Evolutionary conservation across 306 rosid species (phyloP).

Genomic region (Casuarina glauca): DNA sequence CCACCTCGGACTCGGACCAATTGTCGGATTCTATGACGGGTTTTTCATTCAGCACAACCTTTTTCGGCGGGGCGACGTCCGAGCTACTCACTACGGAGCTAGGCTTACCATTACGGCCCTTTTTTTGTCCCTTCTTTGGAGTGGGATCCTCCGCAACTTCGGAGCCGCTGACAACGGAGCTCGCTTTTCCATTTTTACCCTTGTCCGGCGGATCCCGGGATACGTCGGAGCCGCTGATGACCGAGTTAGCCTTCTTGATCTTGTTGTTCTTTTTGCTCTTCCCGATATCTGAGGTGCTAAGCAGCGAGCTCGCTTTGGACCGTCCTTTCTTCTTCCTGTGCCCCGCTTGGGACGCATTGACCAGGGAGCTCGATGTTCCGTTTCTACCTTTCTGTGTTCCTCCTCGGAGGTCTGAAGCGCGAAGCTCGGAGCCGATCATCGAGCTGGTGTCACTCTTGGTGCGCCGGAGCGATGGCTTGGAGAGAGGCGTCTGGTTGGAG

Average conservation of each 20-base stretch:
- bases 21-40: not conserved
- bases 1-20: not conserved
- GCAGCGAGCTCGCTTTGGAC: conserved; percentile 38
- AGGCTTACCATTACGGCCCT: not conserved
- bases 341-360: conserved; percentile 36
- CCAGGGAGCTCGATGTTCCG: conserved; percentile 40
- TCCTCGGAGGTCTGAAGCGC: conserved; percentile 31
- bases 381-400: conserved; percentile 12
- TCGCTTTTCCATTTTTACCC: conserved; percentile 20
- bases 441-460: conserved; percentile 81
- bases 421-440: conserved; percentile 50
- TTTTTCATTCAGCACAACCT: conserved; percentile 12
- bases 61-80: conserved; percentile 12
- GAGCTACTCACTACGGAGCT: conserved; percentile 20
- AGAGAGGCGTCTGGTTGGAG: conserved; percentile 11
- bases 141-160: not conserved
- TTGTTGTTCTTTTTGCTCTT: conserved; percentile 8
- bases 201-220: conserved; percentile 3
- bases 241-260: conserved; percentile 21
- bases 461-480: conserved; percentile 49
- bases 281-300: conserved; percentile 37
- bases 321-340: conserved; percentile 22
- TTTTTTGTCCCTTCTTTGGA: conserved; percentile 14
- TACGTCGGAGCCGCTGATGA: conserved; percentile 27
- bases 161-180: conserved; percentile 5